These are phyloP conservation scores for Pyropia yezoensis DNA, from an alignment of 23 red algal genomes.

Conservation along the genomic window DNA sequence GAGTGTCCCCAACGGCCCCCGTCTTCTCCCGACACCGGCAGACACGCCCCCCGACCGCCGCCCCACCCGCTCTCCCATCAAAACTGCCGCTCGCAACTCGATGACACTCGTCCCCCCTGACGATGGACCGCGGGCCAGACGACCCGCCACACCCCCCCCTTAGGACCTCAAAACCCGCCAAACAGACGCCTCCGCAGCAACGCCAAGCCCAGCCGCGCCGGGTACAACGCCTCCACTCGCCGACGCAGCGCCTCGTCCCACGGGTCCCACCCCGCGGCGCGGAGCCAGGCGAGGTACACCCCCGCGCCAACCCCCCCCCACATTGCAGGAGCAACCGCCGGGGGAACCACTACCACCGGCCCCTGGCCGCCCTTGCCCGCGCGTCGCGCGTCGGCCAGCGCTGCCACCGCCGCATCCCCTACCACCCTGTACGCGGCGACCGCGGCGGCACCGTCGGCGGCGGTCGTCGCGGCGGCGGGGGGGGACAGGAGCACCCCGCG, in stretches of 20 bases:
- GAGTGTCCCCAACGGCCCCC: too few relatives aligned
- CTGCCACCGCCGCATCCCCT: conserved; percentile 8
- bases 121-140: too few relatives aligned
- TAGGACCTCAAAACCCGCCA: neutral
- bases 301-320: conserved; percentile 30
- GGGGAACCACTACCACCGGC: conserved; percentile 3
- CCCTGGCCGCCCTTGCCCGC: neutral
- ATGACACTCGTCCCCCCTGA: too few relatives aligned
- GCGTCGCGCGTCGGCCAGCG: conserved; percentile 6
- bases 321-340: conserved; percentile 7
- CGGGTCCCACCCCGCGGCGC: conserved; percentile 28
- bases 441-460: neutral
- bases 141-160: too few relatives aligned
- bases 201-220: conserved; percentile 18
- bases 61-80: too few relatives aligned
- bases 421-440: conserved; percentile 18
- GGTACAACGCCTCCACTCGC: conserved; percentile 24
- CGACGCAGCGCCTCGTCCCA: conserved; percentile 17
- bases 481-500: conserved; percentile 9
- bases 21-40: too few relatives aligned
- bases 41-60: too few relatives aligned
- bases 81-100: too few relatives aligned
- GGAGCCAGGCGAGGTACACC: conserved; percentile 27
- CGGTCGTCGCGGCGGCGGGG: too few relatives aligned
- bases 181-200: conserved; percentile 16